Evolutionary conservation across 140 eudicot genomes (phyloP), one percentile per base, ranked within the genome.

Genomic region (Cichorium intybus): DNA sequence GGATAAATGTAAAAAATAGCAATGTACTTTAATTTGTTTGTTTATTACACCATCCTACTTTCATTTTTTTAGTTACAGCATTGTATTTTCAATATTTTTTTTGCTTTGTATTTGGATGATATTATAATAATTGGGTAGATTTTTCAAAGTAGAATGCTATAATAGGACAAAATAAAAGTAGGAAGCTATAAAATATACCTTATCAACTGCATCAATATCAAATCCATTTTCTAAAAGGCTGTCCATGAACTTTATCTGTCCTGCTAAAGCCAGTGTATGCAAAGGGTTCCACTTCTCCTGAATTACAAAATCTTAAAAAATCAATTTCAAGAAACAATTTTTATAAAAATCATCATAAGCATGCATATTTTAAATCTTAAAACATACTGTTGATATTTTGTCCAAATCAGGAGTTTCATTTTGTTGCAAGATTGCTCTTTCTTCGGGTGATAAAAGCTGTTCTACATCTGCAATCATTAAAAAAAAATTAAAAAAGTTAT

Each of bases 171-270:
- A n/a, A n/a, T n/a, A n/a, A n/a, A n/a, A n/a, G n/a, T n/a, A n/a
- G n/a, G n/a, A n/a, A n/a, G n/a, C n/a, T n/a, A n/a, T n/a, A n/a
- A n/a, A n/a, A n/a, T n/a, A 53, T 61, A 85, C 98, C 85, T 80
- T 88, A 72, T 91, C 96, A 69, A 71, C 79, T 24, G 48, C 61
- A 76, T 91, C 87, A 62, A 91, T 81, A 57, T 79, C 62, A 65
- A 77, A 70, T 37, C 95, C 96, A 51, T 79, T 67, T 20, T 55
- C 82, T 51, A 87, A 80, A 65, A 92, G 86, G 34, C 41, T 71
- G 77, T 87, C 98, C 84, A 92, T 83, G 67, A 66, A 82, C 70
- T 69, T 84, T 65, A 92, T 87, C 68, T 92, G 98, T 18, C 98
- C 98, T 33, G 92, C 86, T 73, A 87, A 77, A 22, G 89, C 87